Evolutionary conservation across 148 eudicot genomes (phyloP).

Genomic region (Rhododendron griersonianum): DNA sequence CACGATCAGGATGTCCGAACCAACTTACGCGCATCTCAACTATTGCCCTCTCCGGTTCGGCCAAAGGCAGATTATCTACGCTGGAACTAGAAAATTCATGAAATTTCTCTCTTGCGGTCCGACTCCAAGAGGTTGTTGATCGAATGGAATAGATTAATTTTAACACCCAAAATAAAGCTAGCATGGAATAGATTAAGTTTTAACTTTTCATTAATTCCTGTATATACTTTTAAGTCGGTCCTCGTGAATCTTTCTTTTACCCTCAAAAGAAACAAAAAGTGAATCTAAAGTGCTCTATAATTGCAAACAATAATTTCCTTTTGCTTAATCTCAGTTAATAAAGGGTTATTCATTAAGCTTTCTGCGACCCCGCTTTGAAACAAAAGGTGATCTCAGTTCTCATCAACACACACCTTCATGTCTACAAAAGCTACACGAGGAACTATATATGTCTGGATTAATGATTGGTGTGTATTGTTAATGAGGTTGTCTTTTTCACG

Average conservation of each 20-base stretch:
- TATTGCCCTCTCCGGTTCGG: no score
- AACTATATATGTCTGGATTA: not conserved
- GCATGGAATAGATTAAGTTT: not conserved
- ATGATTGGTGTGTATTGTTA: conserved; percentile 5
- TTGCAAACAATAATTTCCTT: not conserved
- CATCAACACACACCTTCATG: not conserved
- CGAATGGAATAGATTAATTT: not conserved
- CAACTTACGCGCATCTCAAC: no score
- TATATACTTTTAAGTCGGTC: conserved; percentile 8
- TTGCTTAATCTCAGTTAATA: not conserved
- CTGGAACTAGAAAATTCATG: no score
- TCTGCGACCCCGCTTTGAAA: conserved; percentile 1
- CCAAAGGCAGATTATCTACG: no score
- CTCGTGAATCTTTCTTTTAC: conserved; percentile 4
- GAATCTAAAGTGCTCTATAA: not conserved
- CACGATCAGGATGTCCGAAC: no score
- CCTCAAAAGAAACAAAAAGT: conserved; percentile 15
- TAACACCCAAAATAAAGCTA: not conserved
- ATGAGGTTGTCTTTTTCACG: no score
- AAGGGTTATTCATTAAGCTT: not conserved
- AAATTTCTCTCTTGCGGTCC: no score
- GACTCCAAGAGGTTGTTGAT: not conserved
- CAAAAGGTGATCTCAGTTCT: not conserved
- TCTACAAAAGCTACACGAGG: not conserved
- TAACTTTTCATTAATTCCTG: not conserved